Evolutionary conservation across 805 yeast genomes (phyloP), one percentile per base, ranked within the genome.

Genomic region (Schizosaccharomyces octosporus): DNA sequence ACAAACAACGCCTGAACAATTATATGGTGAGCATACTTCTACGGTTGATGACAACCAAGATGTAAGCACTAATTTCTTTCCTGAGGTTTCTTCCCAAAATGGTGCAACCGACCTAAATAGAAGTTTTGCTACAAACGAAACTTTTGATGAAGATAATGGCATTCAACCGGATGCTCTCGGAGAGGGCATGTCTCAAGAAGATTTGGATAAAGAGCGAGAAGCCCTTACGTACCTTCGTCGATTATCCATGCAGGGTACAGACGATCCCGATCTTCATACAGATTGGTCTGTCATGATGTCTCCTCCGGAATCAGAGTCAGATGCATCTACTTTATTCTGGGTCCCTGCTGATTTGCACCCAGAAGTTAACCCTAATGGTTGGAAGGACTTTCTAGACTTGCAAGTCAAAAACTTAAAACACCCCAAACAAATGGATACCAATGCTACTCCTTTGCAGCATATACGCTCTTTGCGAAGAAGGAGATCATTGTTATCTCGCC

Each of bases 331-430:
- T 29, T 72, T 85, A 41, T 73, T 90, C 61, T 90, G 98, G 98
- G 97, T 93, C 0, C 97, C 97, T 0, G 98, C 97, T 1, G 81
- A 81, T 64, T 76, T 87, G 48, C 98, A 93, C 70, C 97, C 97
- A 1, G 90, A 85, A 67, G 79, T 90, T n/a, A 89, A 94, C 31
- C 97, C 97, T 1, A 94, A 86, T 67, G 87, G 85, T 66, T 74
- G 77, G 77, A 69, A 70, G 61, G 65, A 74, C 19, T 74, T 72
- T 66, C 74, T 74, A 27, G 71, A 71, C 62, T 67, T 69, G 51
- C 73, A 72, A 60, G 70, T 74, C 5, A 67, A 73, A 24, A 75
- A 71, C 55, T 69, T 72, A 61, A 66, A 64, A 13, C 48, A 36
- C 32, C 61, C 43, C 1, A 21, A n/a, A 11, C 43, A n/a, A 19